Percentiles rank a stretch among this genome's conserved stretches.
Conservation (phyloP, 1,139 yeast species). For the Pichia sp. region DNA sequence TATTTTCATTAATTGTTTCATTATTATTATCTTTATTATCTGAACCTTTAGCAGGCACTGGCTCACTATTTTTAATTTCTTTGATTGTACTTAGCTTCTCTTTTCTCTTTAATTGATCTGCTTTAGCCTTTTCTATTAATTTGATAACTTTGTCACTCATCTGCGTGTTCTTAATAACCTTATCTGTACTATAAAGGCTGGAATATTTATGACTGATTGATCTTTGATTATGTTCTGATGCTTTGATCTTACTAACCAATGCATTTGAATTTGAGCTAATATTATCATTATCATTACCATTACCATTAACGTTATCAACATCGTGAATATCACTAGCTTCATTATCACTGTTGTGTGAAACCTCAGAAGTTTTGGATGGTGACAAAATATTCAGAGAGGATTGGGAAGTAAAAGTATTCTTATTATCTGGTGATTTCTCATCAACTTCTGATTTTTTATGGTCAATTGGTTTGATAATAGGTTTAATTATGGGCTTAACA, state of each 20-base stretch:
- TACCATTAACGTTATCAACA: no score
- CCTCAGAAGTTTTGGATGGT: no score
- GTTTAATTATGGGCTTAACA: no score
- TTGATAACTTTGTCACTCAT: slow-evolving; percentile 8
- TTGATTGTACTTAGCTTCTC: background rate
- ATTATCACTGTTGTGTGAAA: no score
- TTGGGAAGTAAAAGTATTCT: no score
- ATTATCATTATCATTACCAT: no score
- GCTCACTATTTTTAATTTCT: background rate
- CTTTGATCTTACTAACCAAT: background rate
- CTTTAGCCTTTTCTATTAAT: slow-evolving; percentile 10
- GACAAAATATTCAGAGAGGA: no score
- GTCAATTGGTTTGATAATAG: no score
- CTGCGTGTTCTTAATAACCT: background rate
- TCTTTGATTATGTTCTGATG: background rate
- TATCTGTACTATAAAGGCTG: background rate
- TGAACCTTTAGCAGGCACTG: background rate
- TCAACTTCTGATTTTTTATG: no score
- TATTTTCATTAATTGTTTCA: background rate
- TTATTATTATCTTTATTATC: background rate
- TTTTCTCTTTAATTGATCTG: slow-evolving; percentile 5
- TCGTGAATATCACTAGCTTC: no score
- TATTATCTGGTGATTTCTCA: no score
- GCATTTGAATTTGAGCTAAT: no score
- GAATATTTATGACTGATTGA: background rate